Evolutionary conservation across 768 basidiomycete genomes (phyloP).

Genomic region (Pulveroboletus sp.): DNA sequence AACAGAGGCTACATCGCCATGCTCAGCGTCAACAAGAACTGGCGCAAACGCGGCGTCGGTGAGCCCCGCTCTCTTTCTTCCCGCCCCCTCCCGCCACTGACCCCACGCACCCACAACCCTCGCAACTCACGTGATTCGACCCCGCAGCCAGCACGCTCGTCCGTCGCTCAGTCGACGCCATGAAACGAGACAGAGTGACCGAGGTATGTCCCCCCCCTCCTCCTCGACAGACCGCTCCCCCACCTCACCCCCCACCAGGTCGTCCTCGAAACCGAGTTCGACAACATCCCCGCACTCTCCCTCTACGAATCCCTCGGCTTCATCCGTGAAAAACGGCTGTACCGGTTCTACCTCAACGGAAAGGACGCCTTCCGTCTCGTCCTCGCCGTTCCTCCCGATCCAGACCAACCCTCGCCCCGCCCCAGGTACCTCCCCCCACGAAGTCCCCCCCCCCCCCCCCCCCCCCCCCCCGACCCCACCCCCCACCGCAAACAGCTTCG

Average conservation of each 20-base stretch:
- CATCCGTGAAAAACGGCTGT: constrained; percentile 90
- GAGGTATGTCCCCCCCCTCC: constrained; percentile 55
- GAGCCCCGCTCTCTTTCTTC: constrained; percentile 28
- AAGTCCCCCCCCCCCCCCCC: constrained; percentile 8
- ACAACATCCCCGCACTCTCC: constrained; percentile 83
- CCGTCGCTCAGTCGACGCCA: constrained; percentile 72
- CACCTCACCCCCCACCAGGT: constrained; percentile 48
- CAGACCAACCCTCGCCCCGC: constrained; percentile 16
- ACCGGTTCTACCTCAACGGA: constrained; percentile 94
- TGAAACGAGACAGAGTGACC: constrained; percentile 77
- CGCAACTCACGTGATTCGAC: background rate
- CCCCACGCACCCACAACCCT: constrained; percentile 4
- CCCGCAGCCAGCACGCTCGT: constrained; percentile 78
- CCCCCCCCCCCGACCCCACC: no score
- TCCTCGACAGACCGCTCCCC: background rate
- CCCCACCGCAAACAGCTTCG: no score
- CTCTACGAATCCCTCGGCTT: constrained; percentile 93
- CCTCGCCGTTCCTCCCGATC: constrained; percentile 47
- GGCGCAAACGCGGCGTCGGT: constrained; percentile 92
- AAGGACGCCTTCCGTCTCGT: constrained; percentile 92
- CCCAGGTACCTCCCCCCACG: constrained; percentile 13
- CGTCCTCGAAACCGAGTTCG: constrained; percentile 93
- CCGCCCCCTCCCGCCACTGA: background rate
- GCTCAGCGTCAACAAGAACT: constrained; percentile 83
- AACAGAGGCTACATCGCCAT: constrained; percentile 98